Base-by-base conservation (phyloP, 257 asterid genomes). In the Cordia subcordata region DNA sequence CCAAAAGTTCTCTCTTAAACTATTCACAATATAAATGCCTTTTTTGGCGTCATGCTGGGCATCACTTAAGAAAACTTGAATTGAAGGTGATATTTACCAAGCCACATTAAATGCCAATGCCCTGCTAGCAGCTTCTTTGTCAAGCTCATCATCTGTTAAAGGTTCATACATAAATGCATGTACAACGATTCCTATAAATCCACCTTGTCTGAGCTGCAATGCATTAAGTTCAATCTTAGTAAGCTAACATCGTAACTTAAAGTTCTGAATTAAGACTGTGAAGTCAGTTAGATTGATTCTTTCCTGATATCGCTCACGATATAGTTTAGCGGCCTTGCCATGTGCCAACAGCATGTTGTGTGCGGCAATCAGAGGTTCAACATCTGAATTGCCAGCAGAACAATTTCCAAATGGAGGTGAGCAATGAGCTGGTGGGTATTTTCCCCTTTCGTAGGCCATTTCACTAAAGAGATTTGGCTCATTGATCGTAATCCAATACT, bases 341-440 rank as follows among this genome's bases (percentile, higher is more conserved):
- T 90, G 97, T 20, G 80, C 96, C 70, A 86, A 54, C 58, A 89
- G 49, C 89, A 80, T 77, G 55, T 86, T 82, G 68, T 86, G 96
- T 58, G 33, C 63, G 1, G 70, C 80, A 53, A 75, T 58, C 65
- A 90, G 73, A 64, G 97, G 96, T 76, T 86, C 96, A 0, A 75
- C 66, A 53, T 90, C 96, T 10, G 94, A 83, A 72, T 85, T 85
- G 27, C 96, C 97, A 64, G 45, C 20, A 2, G 74, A 60, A 64
- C 96, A 87, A 39, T 75, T 53, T 16, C 96, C 95, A 63, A 85
- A 90, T 35, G 95, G 95, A 5, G 71, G 78, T 8, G 98, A 80
- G 53, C 98, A 88, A 21, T 66, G 95, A 60, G 65, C 79, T 16
- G 96, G 94, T 1, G 96, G 90, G 21, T 57, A 85, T 0, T 0